Evolutionary conservation across 805 yeast species (phyloP).

Genomic region (Schwanniomyces sp.): DNA sequence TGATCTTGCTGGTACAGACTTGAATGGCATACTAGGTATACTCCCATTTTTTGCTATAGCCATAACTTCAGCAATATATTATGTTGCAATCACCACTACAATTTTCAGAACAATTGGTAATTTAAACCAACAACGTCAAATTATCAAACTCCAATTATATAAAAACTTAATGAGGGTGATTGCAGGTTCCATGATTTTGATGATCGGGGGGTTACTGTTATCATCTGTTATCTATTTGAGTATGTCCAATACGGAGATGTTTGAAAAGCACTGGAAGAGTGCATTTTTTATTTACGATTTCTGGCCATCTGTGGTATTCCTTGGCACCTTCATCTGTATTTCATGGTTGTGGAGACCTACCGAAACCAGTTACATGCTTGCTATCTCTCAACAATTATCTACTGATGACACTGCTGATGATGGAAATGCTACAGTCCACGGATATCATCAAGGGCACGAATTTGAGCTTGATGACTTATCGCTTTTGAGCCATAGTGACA

Average conservation of each 20-base stretch:
- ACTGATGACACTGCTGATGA: conserved; percentile 68
- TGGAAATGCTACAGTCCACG: conserved; percentile 16
- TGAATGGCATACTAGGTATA: conserved; percentile 47
- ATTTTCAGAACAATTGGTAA: conserved; percentile 72
- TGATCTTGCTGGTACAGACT: conserved; percentile 55
- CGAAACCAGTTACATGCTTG: conserved; percentile 89
- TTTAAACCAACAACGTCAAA: conserved; percentile 82
- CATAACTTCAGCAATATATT: conserved; percentile 67
- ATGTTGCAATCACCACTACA: conserved; percentile 70
- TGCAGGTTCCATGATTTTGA: conserved; percentile 65
- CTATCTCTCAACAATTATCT: conserved; percentile 90
- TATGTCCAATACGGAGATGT: conserved; percentile 70
- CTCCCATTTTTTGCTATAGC: conserved; percentile 71
- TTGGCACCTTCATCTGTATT: conserved; percentile 75
- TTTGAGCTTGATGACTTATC: conserved; percentile 61
- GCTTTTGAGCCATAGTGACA: conserved; percentile 49
- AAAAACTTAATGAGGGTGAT: conserved; percentile 73
- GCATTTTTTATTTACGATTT: conserved; percentile 87
- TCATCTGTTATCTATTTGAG: conserved; percentile 71
- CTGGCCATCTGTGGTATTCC: conserved; percentile 92
- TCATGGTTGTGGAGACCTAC: conserved; percentile 98
- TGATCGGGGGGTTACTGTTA: conserved; percentile 69
- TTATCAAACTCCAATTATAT: conserved; percentile 88
- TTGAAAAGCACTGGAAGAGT: conserved; percentile 89
- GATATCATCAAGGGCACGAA: conserved; percentile 46